These are phyloP conservation scores for Geotrichum ghanense DNA, from an alignment of 805 yeast species.

Conservation along the genomic window DNA sequence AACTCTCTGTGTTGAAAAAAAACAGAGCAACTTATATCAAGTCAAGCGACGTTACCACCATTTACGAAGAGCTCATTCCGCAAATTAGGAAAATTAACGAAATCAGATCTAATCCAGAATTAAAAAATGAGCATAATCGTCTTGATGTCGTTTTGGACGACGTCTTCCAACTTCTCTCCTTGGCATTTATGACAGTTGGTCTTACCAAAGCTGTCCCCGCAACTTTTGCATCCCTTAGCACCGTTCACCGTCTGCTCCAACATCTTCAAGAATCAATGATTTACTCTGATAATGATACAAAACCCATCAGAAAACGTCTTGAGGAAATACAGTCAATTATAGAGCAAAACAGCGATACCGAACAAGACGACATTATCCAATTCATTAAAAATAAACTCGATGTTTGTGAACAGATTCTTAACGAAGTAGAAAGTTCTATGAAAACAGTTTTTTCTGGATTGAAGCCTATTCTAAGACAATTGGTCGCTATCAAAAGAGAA, in stretches of 20 bases:
- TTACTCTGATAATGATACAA: constrained; percentile 73
- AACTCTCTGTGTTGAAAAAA: constrained; percentile 21
- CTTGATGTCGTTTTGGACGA: constrained; percentile 78
- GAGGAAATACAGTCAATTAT: constrained; percentile 59
- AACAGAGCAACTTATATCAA: constrained; percentile 26
- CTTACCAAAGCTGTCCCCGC: constrained; percentile 86
- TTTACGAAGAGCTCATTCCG: constrained; percentile 20
- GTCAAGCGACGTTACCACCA: constrained; percentile 21
- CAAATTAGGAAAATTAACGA: constrained; percentile 22
- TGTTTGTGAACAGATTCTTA: constrained; percentile 48
- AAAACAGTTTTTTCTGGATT: constrained; percentile 42
- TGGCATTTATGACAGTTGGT: constrained; percentile 88
- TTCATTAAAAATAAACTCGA: constrained; percentile 49
- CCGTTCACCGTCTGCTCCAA: constrained; percentile 73
- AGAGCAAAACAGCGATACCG: constrained; percentile 27
- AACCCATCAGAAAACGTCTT: constrained; percentile 65
- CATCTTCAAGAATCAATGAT: constrained; percentile 75
- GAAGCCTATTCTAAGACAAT: constrained; percentile 41
- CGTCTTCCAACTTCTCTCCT: constrained; percentile 74
- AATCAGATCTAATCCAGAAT: constrained; percentile 22
- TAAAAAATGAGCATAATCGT: constrained; percentile 22
- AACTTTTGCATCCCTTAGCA: constrained; percentile 77
- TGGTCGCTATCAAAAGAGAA: constrained; percentile 53
- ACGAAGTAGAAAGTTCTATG: constrained; percentile 44
- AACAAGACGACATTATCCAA: constrained; percentile 47